Conservation (phyloP, 345 rosid genomes). For the Excoecaria cochinchinensis region DNA sequence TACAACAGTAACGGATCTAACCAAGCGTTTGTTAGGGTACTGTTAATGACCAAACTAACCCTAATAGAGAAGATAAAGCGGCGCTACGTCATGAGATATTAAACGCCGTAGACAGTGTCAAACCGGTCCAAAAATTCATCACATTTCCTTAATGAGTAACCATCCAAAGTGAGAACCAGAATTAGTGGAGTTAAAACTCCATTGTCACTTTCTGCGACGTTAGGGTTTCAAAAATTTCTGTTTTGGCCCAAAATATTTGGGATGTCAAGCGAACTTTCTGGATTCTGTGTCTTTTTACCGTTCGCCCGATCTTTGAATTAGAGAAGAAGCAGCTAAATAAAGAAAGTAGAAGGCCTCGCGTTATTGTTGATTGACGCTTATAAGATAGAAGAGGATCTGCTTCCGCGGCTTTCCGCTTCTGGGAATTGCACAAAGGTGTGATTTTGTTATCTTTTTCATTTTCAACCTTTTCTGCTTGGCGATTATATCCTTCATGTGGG, state of each 20-base stretch:
- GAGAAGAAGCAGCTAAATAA: neutral
- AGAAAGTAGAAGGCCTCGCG: constrained; percentile 1
- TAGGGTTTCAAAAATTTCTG: constrained; percentile 3
- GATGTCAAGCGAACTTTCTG: neutral
- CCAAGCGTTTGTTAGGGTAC: too few relatives aligned
- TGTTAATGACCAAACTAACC: too few relatives aligned
- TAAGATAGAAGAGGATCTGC: neutral
- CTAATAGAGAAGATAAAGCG: too few relatives aligned
- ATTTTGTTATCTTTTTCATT: neutral
- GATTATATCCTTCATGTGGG: too few relatives aligned
- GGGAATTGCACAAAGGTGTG: neutral
- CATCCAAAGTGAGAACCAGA: too few relatives aligned
- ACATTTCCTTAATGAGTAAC: too few relatives aligned
- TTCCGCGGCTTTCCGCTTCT: neutral
- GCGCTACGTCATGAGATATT: too few relatives aligned
- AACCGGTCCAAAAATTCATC: too few relatives aligned
- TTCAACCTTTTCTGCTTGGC: neutral
- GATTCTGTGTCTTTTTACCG: too few relatives aligned
- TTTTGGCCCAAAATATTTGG: neutral
- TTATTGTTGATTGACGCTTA: neutral
- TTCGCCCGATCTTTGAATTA: neutral
- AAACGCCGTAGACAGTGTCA: too few relatives aligned
- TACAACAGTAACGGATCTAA: too few relatives aligned
- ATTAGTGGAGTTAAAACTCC: too few relatives aligned
- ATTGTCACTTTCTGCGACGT: neutral